These are phyloP conservation scores for Stephanodiscus triporus DNA, from an alignment of 108 stramenopile species.

Conservation along the genomic window DNA sequence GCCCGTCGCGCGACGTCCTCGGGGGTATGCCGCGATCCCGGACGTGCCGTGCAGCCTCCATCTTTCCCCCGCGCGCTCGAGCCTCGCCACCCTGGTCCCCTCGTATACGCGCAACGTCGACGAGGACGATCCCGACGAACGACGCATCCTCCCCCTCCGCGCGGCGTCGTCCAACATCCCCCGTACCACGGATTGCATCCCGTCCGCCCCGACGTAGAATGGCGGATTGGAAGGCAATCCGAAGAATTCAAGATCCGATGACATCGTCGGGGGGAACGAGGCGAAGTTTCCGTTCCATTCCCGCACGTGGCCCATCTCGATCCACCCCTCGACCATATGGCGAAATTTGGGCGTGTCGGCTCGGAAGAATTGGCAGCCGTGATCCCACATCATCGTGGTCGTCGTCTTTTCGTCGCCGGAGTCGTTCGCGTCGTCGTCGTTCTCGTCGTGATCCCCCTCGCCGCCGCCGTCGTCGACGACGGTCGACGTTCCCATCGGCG, in stretches of 20 bases:
- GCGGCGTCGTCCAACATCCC: conserved; percentile 14
- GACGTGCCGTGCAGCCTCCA: conserved; percentile 53
- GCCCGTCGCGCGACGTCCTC: conserved; percentile 21
- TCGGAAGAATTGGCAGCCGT: conserved; percentile 75
- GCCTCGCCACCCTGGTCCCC: conserved; percentile 51
- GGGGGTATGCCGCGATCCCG: conserved; percentile 58
- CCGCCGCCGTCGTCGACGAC: background rate
- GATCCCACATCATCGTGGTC: conserved; percentile 52
- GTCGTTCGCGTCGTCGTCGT: background rate
- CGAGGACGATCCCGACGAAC: conserved; percentile 8
- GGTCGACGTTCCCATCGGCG: no score
- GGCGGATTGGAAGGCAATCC: conserved; percentile 56
- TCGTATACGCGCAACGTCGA: conserved; percentile 19
- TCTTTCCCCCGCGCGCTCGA: conserved; percentile 38
- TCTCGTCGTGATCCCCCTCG: background rate
- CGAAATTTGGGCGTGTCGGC: conserved; percentile 55
- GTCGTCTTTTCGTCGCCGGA: no score
- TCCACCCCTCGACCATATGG: conserved; percentile 42
- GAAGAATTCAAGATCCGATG: conserved; percentile 54
- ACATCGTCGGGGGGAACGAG: conserved; percentile 1
- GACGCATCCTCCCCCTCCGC: background rate
- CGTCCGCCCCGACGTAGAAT: conserved; percentile 48
- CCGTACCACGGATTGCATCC: conserved; percentile 29
- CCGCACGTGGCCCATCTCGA: conserved; percentile 28
- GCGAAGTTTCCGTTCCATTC: conserved; percentile 63